A percentile compares a stretch with the other conserved stretches of the same genome.
Conservation (phyloP, 2,329 filamentous ascomycete species). For the Zymoseptoria crescenta region DNA sequence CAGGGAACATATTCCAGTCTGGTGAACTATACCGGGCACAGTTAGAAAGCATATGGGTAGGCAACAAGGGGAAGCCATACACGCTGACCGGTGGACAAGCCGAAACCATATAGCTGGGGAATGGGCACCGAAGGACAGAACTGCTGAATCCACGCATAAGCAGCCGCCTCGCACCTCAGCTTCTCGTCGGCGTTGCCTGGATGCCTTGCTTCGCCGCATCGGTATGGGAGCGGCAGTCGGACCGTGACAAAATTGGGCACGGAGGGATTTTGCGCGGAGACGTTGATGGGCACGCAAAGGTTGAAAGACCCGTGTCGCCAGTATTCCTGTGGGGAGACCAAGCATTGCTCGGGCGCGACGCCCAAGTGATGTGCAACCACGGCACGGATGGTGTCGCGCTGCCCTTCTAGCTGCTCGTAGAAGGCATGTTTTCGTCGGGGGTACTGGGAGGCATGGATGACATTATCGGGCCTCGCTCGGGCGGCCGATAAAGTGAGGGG, state of each 20-base stretch:
- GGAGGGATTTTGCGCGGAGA: not conserved
- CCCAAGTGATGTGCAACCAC: not conserved
- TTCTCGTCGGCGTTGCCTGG: not conserved
- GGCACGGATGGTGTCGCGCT: not conserved
- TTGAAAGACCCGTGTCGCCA: not conserved
- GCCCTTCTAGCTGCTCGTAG: not conserved
- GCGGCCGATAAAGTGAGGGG: not conserved
- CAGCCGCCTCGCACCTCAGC: not conserved
- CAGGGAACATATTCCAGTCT: not conserved
- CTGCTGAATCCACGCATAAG: not conserved
- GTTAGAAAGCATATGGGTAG: not conserved
- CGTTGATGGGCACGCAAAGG: not conserved
- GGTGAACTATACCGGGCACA: not conserved
- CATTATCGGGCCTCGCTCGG: not conserved
- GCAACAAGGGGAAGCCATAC: not conserved
- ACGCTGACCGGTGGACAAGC: not conserved
- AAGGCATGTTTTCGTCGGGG: not conserved
- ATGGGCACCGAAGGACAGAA: not conserved
- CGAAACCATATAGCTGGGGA: not conserved
- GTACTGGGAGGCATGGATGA: not conserved
- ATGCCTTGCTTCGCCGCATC: not conserved
- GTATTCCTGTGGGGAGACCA: not conserved
- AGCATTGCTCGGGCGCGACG: not conserved
- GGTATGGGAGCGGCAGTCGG: not conserved
- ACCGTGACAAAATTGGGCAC: not conserved